Conservation (phyloP, 768 basidiomycete species). For the Leucosporidium creatinivorum region DNA sequence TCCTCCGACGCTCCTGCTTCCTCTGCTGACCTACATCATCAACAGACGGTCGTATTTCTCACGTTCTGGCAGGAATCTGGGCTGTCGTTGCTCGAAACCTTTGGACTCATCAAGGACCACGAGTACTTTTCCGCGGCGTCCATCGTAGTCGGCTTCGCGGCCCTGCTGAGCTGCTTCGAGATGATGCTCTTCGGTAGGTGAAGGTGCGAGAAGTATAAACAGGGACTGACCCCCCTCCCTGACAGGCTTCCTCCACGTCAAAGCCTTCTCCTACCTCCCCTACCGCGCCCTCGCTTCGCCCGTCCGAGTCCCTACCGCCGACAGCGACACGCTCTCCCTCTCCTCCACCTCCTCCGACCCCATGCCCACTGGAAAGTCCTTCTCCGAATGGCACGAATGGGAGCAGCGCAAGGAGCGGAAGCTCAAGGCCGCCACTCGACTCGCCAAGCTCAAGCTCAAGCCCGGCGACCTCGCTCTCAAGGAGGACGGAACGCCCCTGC, state of each 20-base stretch:
- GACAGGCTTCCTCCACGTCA: slow-evolving; percentile 63
- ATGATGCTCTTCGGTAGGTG: slow-evolving; percentile 48
- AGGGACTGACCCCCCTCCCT: slow-evolving; percentile 39
- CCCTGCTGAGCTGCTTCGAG: slow-evolving; percentile 62
- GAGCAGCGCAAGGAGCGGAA: not conserved
- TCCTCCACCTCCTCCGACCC: no score
- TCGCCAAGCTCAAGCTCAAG: slow-evolving; percentile 5
- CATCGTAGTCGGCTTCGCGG: slow-evolving; percentile 63
- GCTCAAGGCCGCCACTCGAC: slow-evolving; percentile 5
- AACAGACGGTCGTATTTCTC: slow-evolving; percentile 25
- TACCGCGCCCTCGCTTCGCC: slow-evolving; percentile 44
- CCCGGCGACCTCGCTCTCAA: not conserved
- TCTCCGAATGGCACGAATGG: slow-evolving; percentile 9
- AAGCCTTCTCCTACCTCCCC: slow-evolving; percentile 62
- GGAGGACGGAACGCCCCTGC: slow-evolving; percentile 10
- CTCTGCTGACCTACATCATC: not conserved
- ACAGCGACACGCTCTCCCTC: no score
- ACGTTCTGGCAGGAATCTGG: slow-evolving; percentile 48
- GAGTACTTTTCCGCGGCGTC: slow-evolving; percentile 55
- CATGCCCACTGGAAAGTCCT: not conserved
- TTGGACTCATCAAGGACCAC: slow-evolving; percentile 55
- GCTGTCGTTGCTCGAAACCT: slow-evolving; percentile 53
- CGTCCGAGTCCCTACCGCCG: no score
- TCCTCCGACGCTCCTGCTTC: no score
- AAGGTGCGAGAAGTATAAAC: not conserved